These are phyloP conservation scores for Gautieria morchelliformis DNA, from an alignment of 768 basidiomycete species.

Conservation along the genomic window DNA sequence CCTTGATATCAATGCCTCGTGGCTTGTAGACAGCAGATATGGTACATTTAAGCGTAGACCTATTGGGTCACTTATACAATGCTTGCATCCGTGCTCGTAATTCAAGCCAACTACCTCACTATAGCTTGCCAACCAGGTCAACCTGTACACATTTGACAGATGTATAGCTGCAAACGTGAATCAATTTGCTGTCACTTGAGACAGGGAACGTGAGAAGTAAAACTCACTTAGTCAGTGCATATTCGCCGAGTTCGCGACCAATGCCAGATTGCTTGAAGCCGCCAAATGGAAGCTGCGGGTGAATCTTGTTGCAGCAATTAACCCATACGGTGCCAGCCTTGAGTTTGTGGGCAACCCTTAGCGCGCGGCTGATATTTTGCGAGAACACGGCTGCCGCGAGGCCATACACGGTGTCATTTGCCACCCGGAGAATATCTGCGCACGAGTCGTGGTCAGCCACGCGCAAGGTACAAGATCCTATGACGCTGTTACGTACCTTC, in stretches of 20 bases:
- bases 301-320: slow-evolving; percentile 36
- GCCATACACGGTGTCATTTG: slow-evolving; percentile 84
- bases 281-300: slow-evolving; percentile 65
- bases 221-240: slow-evolving; percentile 53
- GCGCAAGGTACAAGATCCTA: not conserved
- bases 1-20: too few relatives aligned
- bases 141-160: slow-evolving; percentile 64
- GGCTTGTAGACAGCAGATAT: too few relatives aligned
- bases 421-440: slow-evolving; percentile 50
- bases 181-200: not conserved
- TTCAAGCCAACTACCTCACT: not conserved
- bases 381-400: slow-evolving; percentile 85
- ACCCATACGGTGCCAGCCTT: slow-evolving; percentile 79
- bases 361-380: slow-evolving; percentile 62
- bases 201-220: slow-evolving; percentile 5
- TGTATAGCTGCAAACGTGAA: slow-evolving; percentile 37
- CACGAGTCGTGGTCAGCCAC: not conserved
- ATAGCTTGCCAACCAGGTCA: slow-evolving; percentile 34
- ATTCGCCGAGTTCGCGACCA: slow-evolving; percentile 72
- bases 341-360: slow-evolving; percentile 62
- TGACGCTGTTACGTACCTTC: slow-evolving; percentile 19
- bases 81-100: not conserved
- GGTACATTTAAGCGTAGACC: too few relatives aligned
- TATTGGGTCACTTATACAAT: not conserved
- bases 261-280: slow-evolving; percentile 81